Conservation (phyloP, 441 rosid species). For the Jatropha podagrica region DNA sequence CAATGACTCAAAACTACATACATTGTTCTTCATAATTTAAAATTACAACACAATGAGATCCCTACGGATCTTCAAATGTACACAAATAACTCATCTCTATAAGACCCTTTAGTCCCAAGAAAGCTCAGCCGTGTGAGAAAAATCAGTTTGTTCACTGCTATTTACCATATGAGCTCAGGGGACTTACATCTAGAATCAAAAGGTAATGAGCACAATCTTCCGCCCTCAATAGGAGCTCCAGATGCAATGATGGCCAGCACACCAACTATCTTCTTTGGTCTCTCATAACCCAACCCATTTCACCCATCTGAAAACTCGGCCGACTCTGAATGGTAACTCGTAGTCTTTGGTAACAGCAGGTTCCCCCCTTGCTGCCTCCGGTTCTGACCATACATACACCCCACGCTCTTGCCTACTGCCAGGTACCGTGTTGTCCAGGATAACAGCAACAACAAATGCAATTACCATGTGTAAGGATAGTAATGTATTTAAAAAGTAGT, state of each 20-base stretch:
- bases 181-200: slow-evolving; percentile 8
- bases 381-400: slow-evolving; percentile 85
- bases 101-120: slow-evolving; percentile 29
- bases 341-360: slow-evolving; percentile 82
- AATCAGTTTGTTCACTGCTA: slow-evolving; percentile 20
- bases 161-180: slow-evolving; percentile 27
- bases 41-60: slow-evolving; percentile 40
- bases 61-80: slow-evolving; percentile 37
- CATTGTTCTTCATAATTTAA: slow-evolving; percentile 24
- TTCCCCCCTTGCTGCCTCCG: slow-evolving; percentile 82
- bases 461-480: slow-evolving; percentile 80
- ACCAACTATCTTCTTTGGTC: slow-evolving; percentile 6
- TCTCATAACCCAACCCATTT: slow-evolving; percentile 89
- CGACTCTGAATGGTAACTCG: slow-evolving; percentile 79
- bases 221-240: slow-evolving; percentile 19
- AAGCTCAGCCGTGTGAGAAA: slow-evolving; percentile 24
- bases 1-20: slow-evolving; percentile 33
- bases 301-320: slow-evolving; percentile 88
- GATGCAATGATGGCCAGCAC: background rate
- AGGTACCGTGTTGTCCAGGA: slow-evolving; percentile 92
- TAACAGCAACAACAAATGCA: slow-evolving; percentile 85
- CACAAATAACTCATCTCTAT: slow-evolving; percentile 38
- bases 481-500: slow-evolving; percentile 81
- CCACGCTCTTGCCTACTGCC: slow-evolving; percentile 93
- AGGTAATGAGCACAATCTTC: slow-evolving; percentile 4